Conservation (phyloP, 306 rosid genomes). For the Pterocarpus santalinus region DNA sequence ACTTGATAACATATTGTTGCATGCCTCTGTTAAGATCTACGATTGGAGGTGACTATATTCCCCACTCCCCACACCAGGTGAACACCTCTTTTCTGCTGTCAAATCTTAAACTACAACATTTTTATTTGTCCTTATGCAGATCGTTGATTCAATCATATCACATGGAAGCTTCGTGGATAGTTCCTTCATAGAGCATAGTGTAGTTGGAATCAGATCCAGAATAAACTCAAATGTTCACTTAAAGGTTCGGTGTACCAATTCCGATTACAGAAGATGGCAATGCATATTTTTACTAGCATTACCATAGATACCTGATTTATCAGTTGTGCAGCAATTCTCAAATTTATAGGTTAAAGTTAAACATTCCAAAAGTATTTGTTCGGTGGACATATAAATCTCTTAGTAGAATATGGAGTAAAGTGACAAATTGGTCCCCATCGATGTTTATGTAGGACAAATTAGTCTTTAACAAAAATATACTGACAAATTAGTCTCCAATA, state of each 20-base stretch:
- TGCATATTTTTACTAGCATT: conserved; percentile 16
- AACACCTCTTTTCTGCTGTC: conserved; percentile 12
- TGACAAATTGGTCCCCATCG: no score
- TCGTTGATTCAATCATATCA: conserved; percentile 87
- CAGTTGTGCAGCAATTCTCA: conserved; percentile 17
- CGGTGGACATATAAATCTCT: neutral
- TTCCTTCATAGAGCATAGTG: conserved; percentile 86
- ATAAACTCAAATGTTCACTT: conserved; percentile 79
- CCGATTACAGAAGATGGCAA: conserved; percentile 2
- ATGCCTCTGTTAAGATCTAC: conserved; percentile 12
- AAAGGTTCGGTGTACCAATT: conserved; percentile 66
- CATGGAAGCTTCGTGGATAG: conserved; percentile 92
- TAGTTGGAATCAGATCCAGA: conserved; percentile 91
- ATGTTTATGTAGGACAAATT: no score
- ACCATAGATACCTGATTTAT: conserved; percentile 21
- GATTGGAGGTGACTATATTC: no score
- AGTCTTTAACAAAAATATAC: no score
- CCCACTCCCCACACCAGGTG: no score
- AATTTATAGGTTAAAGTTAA: conserved; percentile 26
- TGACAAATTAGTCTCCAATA: no score
- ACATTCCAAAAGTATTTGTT: conserved; percentile 23
- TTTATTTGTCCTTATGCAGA: conserved; percentile 59
- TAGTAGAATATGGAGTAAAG: neutral
- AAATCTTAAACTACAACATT: conserved; percentile 26
- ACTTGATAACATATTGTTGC: neutral